Evolutionary conservation across 2,329 filamentous ascomycete genomes (phyloP), one percentile per base, ranked within the genome.

Genomic region (Sordariomycetes sp.): DNA sequence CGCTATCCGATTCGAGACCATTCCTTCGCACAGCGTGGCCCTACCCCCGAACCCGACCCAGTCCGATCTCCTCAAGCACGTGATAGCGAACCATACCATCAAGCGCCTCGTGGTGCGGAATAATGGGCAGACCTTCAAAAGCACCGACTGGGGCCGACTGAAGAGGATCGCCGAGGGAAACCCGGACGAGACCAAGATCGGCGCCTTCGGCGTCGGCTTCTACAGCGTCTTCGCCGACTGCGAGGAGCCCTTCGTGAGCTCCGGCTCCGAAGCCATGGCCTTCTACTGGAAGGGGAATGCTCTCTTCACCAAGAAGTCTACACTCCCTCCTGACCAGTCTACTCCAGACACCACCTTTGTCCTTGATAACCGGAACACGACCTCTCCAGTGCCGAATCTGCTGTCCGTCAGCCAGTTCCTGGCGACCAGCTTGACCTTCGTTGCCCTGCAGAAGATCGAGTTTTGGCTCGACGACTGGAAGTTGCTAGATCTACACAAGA

Each of bases 211-310:
- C 62, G 94, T 99, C 35, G 94, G 94, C 2, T 99, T 99, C 74
- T 99, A 99, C 77, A 95, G 89, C 68, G 92, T 97, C 45, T 99
- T 99, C 69, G 89, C 94, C 60, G 94, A 99, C 68, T 99, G 92
- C 68, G 95, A 99, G 70, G 90, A 96, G 64, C 94, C 94, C 0
- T 97, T 99, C 66, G 88, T 99, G 62, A 94, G 90, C 62, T 97
- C 92, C 1, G 94, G 94, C 1, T 82, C 80, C 61, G 86, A 95
- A 70, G 91, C 90, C 42, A 96, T 99, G 89, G 92, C 92, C 0
- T 99, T 99, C 67, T 99, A 96, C 74, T 99, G 94, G 95, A 97
- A 96, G 70, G 91, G 88, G n/a, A 97, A 97, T 69, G 89, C 90
- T 5, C 79, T 99, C 1, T 97, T 96, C 68, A 99, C 95, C 25